Conservation (phyloP, 2,329 filamentous ascomycete genomes). For the Bipolaris oryzae region DNA sequence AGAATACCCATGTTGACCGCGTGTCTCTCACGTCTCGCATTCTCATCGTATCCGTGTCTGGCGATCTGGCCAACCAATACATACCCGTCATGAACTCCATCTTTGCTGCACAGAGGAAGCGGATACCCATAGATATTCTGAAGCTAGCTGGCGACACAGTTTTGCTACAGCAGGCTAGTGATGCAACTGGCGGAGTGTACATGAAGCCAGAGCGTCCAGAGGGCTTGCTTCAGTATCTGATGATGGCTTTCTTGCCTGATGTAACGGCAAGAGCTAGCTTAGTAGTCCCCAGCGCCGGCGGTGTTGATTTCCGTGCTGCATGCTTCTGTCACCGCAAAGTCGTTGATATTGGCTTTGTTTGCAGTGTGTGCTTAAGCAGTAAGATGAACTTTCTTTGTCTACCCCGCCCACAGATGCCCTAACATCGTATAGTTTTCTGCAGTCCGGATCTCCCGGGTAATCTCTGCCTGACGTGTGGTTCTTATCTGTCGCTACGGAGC, state of each 20-base stretch:
- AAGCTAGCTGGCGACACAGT: constrained; percentile 85
- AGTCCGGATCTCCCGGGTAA: constrained; percentile 40
- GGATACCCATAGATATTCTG: constrained; percentile 90
- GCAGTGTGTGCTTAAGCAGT: constrained; percentile 92
- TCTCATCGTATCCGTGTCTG: constrained; percentile 86
- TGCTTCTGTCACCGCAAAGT: constrained; percentile 96
- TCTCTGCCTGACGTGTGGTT: constrained; percentile 48
- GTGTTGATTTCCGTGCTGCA: constrained; percentile 95
- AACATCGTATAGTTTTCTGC: constrained; percentile 44
- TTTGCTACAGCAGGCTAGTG: constrained; percentile 89
- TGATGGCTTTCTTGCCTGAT: constrained; percentile 90
- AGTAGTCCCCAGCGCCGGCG: constrained; percentile 78
- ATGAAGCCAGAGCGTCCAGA: constrained; percentile 59
- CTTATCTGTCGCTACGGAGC: constrained; percentile 45
- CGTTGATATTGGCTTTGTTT: constrained; percentile 92
- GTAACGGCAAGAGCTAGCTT: constrained; percentile 67
- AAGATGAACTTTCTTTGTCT: constrained; percentile 33
- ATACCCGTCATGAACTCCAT: constrained; percentile 99
- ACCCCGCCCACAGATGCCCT: constrained; percentile 2
- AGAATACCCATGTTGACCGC: constrained; percentile 44
- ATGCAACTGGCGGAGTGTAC: constrained; percentile 73
- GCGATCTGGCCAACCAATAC: constrained; percentile 86
- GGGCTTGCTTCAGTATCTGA: constrained; percentile 87
- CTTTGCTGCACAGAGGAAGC: constrained; percentile 87
- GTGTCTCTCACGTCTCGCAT: constrained; percentile 76